These are phyloP conservation scores for Flaveria trinervia DNA, from an alignment of 129 eudicot genomes.

Conservation along the genomic window DNA sequence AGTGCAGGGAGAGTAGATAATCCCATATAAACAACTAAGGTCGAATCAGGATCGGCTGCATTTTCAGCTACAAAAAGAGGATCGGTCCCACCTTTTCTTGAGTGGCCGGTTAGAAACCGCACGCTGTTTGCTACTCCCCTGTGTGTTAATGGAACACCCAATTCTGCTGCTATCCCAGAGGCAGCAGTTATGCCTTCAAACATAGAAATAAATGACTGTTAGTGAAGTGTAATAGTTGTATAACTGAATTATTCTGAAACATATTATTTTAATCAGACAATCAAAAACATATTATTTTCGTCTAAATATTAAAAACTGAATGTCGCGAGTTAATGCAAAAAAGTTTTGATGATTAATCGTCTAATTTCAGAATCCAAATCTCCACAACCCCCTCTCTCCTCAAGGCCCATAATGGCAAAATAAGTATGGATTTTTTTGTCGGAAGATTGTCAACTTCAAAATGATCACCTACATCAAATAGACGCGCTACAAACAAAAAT, in stretches of 20 bases:
- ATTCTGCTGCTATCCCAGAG: slow-evolving; percentile 95
- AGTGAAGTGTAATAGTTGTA: background rate
- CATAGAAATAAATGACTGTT: slow-evolving; percentile 1
- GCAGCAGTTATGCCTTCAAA: slow-evolving; percentile 95
- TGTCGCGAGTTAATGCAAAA: background rate
- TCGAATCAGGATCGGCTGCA: slow-evolving; percentile 93
- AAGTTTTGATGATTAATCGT: too few relatives aligned
- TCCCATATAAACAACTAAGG: slow-evolving; percentile 94
- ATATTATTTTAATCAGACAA: background rate
- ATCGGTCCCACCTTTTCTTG: slow-evolving; percentile 88
- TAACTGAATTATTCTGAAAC: background rate
- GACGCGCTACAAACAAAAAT: slow-evolving; percentile 69
- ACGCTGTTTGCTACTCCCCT: slow-evolving; percentile 95
- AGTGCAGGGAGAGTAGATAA: slow-evolving; percentile 92
- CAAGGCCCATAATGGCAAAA: too few relatives aligned
- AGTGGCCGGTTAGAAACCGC: slow-evolving; percentile 94
- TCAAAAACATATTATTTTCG: background rate
- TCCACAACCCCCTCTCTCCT: too few relatives aligned
- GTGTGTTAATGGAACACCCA: slow-evolving; percentile 95
- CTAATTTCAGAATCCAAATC: too few relatives aligned
- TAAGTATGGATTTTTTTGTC: too few relatives aligned
- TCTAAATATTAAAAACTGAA: background rate
- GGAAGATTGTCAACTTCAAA: too few relatives aligned
- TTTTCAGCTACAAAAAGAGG: slow-evolving; percentile 92
- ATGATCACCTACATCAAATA: slow-evolving; percentile 52